Base-by-base conservation (phyloP, 768 basidiomycete species). In the Podaxis sp. region DNA sequence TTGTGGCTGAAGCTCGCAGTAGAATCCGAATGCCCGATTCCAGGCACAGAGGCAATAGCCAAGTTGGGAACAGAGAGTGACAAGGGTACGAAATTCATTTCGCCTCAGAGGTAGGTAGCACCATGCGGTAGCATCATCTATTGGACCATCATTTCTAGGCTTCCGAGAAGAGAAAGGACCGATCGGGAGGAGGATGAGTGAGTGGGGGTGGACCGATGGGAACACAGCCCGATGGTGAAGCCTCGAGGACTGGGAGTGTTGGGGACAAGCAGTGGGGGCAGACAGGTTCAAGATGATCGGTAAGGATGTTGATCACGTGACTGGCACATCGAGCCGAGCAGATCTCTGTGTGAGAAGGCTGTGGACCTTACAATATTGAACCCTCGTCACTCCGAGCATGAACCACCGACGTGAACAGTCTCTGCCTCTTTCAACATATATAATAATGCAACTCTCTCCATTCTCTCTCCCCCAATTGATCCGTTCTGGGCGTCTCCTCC, bases 391-490 rank as follows among this genome's bases (percentile, higher is more conserved):
- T 5, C 52, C 59, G 59, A 61, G 38, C 11, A 14, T 37, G 44
- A 55, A 61, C 52, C 53, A 36, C 58, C 55, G 59, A 59, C 55
- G 18, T 44, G 18, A 16, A 51, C 25, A 23, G 25, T 54, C 9
- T 50, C 47, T 21, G 25, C 25, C 48, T 40, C 60, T 48, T 59
- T 11, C 27, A 7, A 23, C 38, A 35, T 77, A 76, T 79, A 79
- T 70, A 77, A 79, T 70, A 77, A 76, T 71, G 73, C 44, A 62
- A 27, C 44, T 53, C 59, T 63, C 62, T 64, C 60, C 55, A 65
- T 66, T 69, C 59, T 40, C 59, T 48, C 53, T 51, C 58, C 64
- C 63, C 61, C 70, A 61, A 66, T 70, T 75, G 75, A 77, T 77
- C 74, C 75, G 74, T 69, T 67, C 64, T 7, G 68, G 69, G 65